Base-by-base conservation (phyloP, 805 yeast species). In the Jamesozyma rosinii region DNA sequence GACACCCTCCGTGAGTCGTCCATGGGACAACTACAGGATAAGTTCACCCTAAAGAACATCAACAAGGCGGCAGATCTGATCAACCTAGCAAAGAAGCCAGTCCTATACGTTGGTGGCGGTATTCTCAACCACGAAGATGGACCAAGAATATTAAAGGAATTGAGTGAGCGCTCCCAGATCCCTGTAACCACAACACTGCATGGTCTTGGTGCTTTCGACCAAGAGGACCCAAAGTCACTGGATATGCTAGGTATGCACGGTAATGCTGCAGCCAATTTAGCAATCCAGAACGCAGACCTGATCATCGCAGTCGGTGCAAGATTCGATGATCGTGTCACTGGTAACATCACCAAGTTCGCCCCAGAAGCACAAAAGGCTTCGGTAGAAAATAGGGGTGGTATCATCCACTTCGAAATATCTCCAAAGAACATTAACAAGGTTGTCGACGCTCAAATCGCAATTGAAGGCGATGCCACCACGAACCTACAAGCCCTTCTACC, bases 181-280 rank as follows among this genome's bases (percentile, higher is more conserved):
- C 98, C 98, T 29, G 98, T 92, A 49, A 90, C 98, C 37, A 92
- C 97, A 22, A 84, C 97, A 41, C 64, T 92, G 45, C 97, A 89
- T 68, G 97, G 84, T 44, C 74, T 92, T 50, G 98, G 98, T 55
- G 84, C 94, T 8, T 92, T 81, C 58, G 96, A 92, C 67, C 97
- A 92, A 70, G 76, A 73, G 49, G 95, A 89, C 67, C 81, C 80
- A 51, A 87, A 88, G 66, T 82, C 96, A 21, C 68, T 92, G 52
- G 96, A 90, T 66, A 87, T 92, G 94, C 76, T 92, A 53, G 98
- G 98, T 57, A 92, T 92, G 98, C 98, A 92, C 67, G 98, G 98
- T 51, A 75, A 81, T 48, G 96, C 88, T 40, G 87, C 88, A 55
- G 98, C 98, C 54, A 92, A 92, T 73, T 64, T 83, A 58, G 94